Conservation (phyloP, 495 filamentous ascomycete genomes). For the Hypoxylon intermedium region DNA sequence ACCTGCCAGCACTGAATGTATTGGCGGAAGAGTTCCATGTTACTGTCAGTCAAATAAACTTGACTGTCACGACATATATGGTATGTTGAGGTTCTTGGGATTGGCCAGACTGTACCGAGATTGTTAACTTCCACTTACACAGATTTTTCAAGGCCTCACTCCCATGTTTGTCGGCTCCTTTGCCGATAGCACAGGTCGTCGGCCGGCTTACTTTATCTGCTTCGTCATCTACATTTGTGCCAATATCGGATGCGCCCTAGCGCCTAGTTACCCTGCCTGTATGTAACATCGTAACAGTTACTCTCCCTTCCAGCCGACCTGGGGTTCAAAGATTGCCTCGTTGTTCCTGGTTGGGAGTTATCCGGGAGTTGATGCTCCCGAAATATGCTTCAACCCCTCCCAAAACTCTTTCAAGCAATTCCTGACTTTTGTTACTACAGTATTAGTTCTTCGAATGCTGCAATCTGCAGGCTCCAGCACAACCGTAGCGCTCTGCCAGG, state of each 20-base stretch:
- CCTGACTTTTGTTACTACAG: too few species aligned
- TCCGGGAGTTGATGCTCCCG: too few species aligned
- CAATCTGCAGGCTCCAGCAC: conserved; percentile 61
- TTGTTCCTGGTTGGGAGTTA: too few species aligned
- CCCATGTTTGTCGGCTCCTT: conserved; percentile 59
- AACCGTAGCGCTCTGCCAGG: conserved; percentile 58
- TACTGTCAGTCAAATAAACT: conserved; percentile 62
- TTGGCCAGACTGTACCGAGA: not conserved
- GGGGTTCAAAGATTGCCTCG: too few species aligned
- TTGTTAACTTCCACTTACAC: not conserved
- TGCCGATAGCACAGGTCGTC: conserved; percentile 56
- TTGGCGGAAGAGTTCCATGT: conserved; percentile 62
- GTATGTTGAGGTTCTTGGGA: conserved; percentile 13
- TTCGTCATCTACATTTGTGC: conserved; percentile 62
- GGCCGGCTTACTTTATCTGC: conserved; percentile 59
- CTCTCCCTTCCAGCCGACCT: too few species aligned
- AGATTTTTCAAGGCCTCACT: conserved; percentile 58
- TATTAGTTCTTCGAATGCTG: conserved; percentile 59
- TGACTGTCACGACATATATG: conserved; percentile 69
- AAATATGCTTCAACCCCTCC: too few species aligned
- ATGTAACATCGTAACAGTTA: too few species aligned
- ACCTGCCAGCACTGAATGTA: conserved; percentile 71
- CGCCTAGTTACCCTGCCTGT: conserved; percentile 57
- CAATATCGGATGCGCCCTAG: conserved; percentile 60
- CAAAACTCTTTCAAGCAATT: too few species aligned